Conservation (phyloP, 108 stramenopile species). For the Skeletonema tropicum region DNA sequence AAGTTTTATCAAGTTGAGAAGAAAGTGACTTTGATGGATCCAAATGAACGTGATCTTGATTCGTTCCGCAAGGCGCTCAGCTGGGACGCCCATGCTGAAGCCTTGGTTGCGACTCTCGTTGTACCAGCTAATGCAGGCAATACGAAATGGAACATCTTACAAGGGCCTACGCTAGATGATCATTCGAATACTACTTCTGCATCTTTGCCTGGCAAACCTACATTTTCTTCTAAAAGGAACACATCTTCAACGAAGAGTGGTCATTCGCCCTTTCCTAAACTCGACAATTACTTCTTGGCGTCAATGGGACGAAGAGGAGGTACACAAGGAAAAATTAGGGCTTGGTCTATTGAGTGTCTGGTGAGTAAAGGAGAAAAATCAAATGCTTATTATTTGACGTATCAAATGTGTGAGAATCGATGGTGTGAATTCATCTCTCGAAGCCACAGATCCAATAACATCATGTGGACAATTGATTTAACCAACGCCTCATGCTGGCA, state of each 20-base stretch:
- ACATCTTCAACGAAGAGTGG: slow-evolving; percentile 29
- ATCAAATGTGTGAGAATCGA: slow-evolving; percentile 81
- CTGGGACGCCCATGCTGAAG: slow-evolving; percentile 76
- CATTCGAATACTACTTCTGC: neutral
- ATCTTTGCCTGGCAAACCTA: neutral
- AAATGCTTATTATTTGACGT: slow-evolving; percentile 52
- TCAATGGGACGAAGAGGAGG: slow-evolving; percentile 57
- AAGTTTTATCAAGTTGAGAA: slow-evolving; percentile 51
- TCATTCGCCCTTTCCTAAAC: slow-evolving; percentile 61
- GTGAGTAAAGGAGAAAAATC: slow-evolving; percentile 11
- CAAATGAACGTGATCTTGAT: slow-evolving; percentile 16
- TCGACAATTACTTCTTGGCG: slow-evolving; percentile 67
- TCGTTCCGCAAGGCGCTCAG: slow-evolving; percentile 28
- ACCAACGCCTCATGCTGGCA: slow-evolving; percentile 57
- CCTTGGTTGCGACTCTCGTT: slow-evolving; percentile 72
- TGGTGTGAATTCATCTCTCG: slow-evolving; percentile 59
- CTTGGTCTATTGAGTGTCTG: slow-evolving; percentile 71
- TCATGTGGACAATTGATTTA: slow-evolving; percentile 84
- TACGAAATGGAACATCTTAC: slow-evolving; percentile 40
- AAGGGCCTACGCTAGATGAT: slow-evolving; percentile 9
- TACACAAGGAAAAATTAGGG: slow-evolving; percentile 73
- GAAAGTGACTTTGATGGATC: neutral
- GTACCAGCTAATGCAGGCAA: slow-evolving; percentile 66
- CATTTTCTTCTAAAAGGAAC: slow-evolving; percentile 2
- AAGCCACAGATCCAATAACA: slow-evolving; percentile 70